Base-by-base conservation (phyloP, 2,329 filamentous ascomycete species). In the Orbilia quercus region DNA sequence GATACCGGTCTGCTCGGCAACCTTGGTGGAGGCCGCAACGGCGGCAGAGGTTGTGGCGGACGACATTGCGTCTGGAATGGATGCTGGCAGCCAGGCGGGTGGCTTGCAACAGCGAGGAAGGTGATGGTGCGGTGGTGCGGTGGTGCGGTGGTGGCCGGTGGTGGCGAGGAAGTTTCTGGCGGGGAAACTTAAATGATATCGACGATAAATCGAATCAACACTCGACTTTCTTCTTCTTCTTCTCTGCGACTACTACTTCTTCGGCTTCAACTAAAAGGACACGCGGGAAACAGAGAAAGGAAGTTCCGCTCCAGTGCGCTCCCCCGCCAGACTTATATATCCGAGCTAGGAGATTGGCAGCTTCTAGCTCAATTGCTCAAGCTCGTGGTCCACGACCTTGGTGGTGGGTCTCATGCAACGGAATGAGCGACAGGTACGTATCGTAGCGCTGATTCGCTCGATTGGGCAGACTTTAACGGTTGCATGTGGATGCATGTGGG, bases 1-100 rank as follows among this genome's bases (percentile, higher is more conserved):
- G 71, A 94, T 86, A 75, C 91, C 91, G 57, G 84, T 88, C 79
- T 90, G 88, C 5, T 84, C 82, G 51, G 83, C 78, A 62, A 81
- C 83, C 76, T 82, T 79, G 51, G 74, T 47, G 7, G 40, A 72
- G 7, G 78, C 80, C 45, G 79, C 45, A 14, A 65, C 63, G 16
- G 63, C 54, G 14, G 71, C 62, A 44, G 78, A 55, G 11, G 67
- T 63, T n/a, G 63, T 47, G 11, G 50, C 65, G 6, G 69, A 54
- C 60, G 69, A 65, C 69, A 73, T 73, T 6, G 25, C 34, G 48
- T 28, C 25, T 42, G 23, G 48, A 38, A n/a, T 14, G 38, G 34
- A 45, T 23, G 45, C 20, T 12, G n/a, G 18, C 38, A 7, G 55
- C 9, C 48, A 31, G 55, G 48, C 28, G 14, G 28, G 36, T 20